Conservation (phyloP, 176 grass and related monocot genomes). For the Ensete glaucum region DNA sequence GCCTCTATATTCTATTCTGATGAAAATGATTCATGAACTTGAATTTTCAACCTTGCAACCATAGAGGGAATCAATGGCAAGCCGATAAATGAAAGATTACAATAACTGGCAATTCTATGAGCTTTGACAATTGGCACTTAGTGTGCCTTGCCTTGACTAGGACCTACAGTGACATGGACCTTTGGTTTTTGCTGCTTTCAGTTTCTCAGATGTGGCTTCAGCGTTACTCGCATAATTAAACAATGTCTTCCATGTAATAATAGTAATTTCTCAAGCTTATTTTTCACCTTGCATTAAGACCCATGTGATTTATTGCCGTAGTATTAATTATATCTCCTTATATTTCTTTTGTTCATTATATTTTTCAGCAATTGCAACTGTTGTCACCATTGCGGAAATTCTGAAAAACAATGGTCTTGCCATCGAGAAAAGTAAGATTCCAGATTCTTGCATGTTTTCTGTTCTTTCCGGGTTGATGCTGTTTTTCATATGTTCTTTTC, state of each 20-base stretch:
- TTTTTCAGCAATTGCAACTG: conserved; percentile 78
- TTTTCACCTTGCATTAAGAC: not conserved
- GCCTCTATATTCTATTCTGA: too few species aligned
- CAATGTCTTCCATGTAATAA: not conserved
- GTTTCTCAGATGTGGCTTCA: too few species aligned
- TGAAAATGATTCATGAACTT: too few species aligned
- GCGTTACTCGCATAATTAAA: too few species aligned
- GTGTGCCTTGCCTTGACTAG: too few species aligned
- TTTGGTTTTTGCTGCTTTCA: too few species aligned
- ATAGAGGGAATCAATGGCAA: too few species aligned
- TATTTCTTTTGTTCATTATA: conserved; percentile 8
- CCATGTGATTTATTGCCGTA: not conserved
- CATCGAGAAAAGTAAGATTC: conserved; percentile 70
- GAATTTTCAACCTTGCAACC: too few species aligned
- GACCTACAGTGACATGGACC: too few species aligned
- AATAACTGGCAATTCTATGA: too few species aligned
- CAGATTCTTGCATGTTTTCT: conserved; percentile 7
- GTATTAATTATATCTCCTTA: not conserved
- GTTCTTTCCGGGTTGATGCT: not conserved
- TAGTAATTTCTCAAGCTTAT: not conserved
- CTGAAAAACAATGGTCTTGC: conserved; percentile 93
- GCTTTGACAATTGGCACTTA: too few species aligned
- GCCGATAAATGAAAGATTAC: too few species aligned
- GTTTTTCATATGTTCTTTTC: not conserved
- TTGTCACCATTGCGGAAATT: conserved; percentile 87